Conservation (phyloP, 768 basidiomycete species). For the Amyloporia xantha region DNA sequence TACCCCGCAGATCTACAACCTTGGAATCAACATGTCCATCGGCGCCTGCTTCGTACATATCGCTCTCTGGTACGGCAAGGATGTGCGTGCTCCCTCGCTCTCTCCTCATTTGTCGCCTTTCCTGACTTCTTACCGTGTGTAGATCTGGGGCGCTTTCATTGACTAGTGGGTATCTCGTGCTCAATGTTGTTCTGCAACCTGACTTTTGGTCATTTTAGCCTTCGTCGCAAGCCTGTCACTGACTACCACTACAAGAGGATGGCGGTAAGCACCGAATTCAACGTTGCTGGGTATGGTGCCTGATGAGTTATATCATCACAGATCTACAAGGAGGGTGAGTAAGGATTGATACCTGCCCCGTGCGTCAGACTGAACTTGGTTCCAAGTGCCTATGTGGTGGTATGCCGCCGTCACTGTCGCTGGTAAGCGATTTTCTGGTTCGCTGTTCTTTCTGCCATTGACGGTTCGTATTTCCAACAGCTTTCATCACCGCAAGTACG, state of each 20-base stretch:
- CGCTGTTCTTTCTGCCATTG: not conserved
- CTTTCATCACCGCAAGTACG: slow-evolving; percentile 4
- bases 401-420: slow-evolving; percentile 1
- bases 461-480: not conserved
- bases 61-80: slow-evolving; percentile 2
- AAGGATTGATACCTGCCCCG: not conserved
- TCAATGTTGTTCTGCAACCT: not conserved
- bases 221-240: slow-evolving; percentile 9
- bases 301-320: too few relatives aligned
- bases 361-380: not conserved
- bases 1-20: slow-evolving; percentile 2
- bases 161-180: slow-evolving; percentile 1
- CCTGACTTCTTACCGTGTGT: not conserved
- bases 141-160: not conserved
- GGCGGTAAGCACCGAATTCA: too few relatives aligned
- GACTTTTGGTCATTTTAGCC: not conserved
- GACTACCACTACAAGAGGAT: slow-evolving; percentile 56
- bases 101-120: not conserved
- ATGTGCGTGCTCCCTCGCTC: not conserved
- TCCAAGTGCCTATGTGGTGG: slow-evolving; percentile 27
- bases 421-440: not conserved
- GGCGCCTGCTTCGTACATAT: slow-evolving; percentile 4
- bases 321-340: slow-evolving; percentile 2
- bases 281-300: too few relatives aligned
- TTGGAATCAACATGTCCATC: slow-evolving; percentile 6